Base-by-base conservation (phyloP, 228 moss, liverwort and hornwort genomes). In the Sphagnum magellanicum region DNA sequence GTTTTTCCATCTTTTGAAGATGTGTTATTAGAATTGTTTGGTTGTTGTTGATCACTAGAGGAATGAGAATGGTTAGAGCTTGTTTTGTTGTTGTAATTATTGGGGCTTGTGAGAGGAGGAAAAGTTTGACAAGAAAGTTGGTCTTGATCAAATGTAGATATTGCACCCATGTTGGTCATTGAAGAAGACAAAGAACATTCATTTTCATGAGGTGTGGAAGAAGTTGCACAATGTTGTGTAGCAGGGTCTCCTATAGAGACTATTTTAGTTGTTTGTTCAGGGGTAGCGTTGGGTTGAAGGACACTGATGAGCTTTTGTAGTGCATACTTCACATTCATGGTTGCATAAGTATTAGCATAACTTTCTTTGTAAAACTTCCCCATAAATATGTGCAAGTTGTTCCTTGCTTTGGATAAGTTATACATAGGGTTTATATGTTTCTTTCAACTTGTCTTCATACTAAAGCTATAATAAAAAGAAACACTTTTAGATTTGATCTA, bases 291-390 rank as follows among this genome's bases (percentile, higher is more conserved):
- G 32, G 64, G 64, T 65, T 65, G 64, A 48, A 65, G 64, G 10
- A 50, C 64, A n/a, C 50, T 50, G 64, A 65, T 65, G 4, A 65
- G 64, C 3, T 65, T 65, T 50, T 48, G 49, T 6, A 65, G 50
- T 6, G 64, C 64, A 10, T 6, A 50, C 32, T 10, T 65, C 10
- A 65, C 64, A 65, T 65, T 65, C 64, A 65, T 65, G 48, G 64
- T 50, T 50, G 64, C 64, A 50, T 65, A 11, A 4, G 50, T 50
- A 50, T 65, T 65, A n/a, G 64, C 64, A 50, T 65, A 65, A 50
- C 64, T 65, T 12, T 65, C 47, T 50, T 65, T 65, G 64, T 65
- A 65, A 13, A 65, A 48, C n/a, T 14, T 65, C 48, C 64, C 64
- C 64, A 65, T 65, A 32, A 32, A 3, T 32, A 32, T 32, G 1